Evolutionary conservation across 306 rosid genomes (phyloP).

Genomic region (Quercus robur): DNA sequence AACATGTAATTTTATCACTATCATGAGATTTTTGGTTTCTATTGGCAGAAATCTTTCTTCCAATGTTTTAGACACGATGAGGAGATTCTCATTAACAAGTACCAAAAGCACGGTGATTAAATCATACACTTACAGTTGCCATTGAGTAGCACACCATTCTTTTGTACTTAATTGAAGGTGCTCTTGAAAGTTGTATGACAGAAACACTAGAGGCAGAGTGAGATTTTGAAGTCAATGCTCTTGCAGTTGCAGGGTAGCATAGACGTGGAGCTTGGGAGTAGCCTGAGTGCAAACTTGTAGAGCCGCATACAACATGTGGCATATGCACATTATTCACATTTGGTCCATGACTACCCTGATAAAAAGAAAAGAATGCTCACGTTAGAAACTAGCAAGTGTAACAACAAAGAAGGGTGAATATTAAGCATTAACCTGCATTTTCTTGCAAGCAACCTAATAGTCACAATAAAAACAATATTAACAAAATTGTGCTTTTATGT

Average conservation of each 20-base stretch:
- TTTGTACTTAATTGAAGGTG: constrained; percentile 28
- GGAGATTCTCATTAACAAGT: not conserved
- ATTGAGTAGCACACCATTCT: constrained; percentile 46
- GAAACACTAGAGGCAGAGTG: constrained; percentile 32
- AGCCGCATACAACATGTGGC: constrained; percentile 16
- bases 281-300: constrained; percentile 15
- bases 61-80: not conserved
- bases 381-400: not conserved
- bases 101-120: not conserved
- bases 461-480: no score
- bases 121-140: constrained; percentile 39
- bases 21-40: not conserved
- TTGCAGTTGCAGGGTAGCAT: constrained; percentile 9
- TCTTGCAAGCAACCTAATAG: no score
- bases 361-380: not conserved
- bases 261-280: not conserved
- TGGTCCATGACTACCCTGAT: constrained; percentile 34
- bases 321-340: constrained; percentile 17
- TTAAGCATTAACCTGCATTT: not conserved
- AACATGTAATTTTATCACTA: not conserved
- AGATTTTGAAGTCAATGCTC: constrained; percentile 33
- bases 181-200: constrained; percentile 15
- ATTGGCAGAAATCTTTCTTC: not conserved
- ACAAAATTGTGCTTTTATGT: no score
- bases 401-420: not conserved